Evolutionary conservation across 2,329 filamentous ascomycete species (phyloP).

Genomic region (Gaeumannomyces tritici): DNA sequence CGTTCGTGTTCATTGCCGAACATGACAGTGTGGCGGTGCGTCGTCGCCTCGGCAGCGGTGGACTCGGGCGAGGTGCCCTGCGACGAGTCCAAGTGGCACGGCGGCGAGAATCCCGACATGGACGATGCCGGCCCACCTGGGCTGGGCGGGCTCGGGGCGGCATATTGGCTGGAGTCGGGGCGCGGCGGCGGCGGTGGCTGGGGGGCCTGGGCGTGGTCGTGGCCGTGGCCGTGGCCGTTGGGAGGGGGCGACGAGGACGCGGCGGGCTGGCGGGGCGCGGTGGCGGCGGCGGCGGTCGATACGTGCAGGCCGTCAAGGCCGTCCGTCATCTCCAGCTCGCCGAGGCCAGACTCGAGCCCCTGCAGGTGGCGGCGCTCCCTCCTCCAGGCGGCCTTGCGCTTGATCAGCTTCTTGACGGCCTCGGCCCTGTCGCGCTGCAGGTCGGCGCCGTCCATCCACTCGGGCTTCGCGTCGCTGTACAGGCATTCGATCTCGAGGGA

Average conservation of each 20-base stretch:
- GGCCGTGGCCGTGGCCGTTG: slow-evolving; percentile 7
- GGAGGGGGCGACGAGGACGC: neutral
- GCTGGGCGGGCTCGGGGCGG: neutral
- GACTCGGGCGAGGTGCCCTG: slow-evolving; percentile 1
- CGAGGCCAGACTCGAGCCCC: slow-evolving; percentile 20
- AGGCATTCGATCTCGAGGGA: slow-evolving; percentile 47
- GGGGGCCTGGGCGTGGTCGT: neutral
- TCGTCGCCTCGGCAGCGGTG: neutral
- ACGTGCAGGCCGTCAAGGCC: slow-evolving; percentile 9
- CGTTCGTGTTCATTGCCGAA: slow-evolving; percentile 8
- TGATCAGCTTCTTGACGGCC: slow-evolving; percentile 46
- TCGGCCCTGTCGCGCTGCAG: slow-evolving; percentile 41
- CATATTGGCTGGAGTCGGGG: neutral
- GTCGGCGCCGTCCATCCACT: slow-evolving; percentile 46
- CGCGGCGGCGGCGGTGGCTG: too few species aligned
- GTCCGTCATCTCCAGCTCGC: slow-evolving; percentile 15
- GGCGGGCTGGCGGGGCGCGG: neutral
- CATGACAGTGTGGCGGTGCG: neutral
- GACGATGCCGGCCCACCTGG: neutral
- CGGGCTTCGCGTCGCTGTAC: slow-evolving; percentile 40
- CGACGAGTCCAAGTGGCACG: neutral
- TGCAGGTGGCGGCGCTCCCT: slow-evolving; percentile 38
- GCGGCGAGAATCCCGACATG: neutral
- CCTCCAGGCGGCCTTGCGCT: slow-evolving; percentile 39
- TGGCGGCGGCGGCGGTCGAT: slow-evolving; percentile 2